Conservation (phyloP, 1,139 yeast species). For the Saccharomycopsis hybrid region DNA sequence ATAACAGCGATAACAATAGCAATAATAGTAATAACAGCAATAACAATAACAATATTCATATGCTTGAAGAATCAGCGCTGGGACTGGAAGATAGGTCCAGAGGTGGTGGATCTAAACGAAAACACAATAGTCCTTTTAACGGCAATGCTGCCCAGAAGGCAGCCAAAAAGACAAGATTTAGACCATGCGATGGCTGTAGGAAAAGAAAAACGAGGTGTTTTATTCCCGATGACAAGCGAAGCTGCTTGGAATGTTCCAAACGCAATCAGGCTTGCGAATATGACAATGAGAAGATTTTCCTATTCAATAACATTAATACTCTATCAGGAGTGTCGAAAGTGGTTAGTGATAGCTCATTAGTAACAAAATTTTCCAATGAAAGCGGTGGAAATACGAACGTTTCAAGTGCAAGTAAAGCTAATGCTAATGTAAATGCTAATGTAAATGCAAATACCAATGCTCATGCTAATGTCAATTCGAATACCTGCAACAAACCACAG, state of each 20-base stretch:
- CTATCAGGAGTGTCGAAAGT: conserved; percentile 19
- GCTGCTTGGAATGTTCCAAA: conserved; percentile 25
- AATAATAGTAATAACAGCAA: too few relatives aligned
- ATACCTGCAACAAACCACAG: conserved; percentile 2
- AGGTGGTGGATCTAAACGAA: neutral
- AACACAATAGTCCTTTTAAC: too few relatives aligned
- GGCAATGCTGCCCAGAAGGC: neutral
- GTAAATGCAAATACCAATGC: too few relatives aligned
- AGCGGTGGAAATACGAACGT: too few relatives aligned
- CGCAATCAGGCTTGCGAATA: conserved; percentile 25
- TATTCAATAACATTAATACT: conserved; percentile 20
- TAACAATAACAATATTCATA: too few relatives aligned
- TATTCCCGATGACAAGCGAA: conserved; percentile 21
- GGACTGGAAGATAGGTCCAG: neutral
- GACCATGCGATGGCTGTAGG: conserved; percentile 26
- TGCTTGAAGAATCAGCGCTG: too few relatives aligned
- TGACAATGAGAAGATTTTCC: conserved; percentile 17
- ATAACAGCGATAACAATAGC: too few relatives aligned
- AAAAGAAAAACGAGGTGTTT: conserved; percentile 31
- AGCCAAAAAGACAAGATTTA: conserved; percentile 21
- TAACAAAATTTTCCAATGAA: too few relatives aligned
- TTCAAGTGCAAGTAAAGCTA: neutral
- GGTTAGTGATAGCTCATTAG: conserved; percentile 8
- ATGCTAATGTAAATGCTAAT: too few relatives aligned
- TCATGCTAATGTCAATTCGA: too few relatives aligned